Evolutionary conservation across 2,329 filamentous ascomycete genomes (phyloP), one percentile per base, ranked within the genome.

Genomic region (Furcasterigmium furcatum): DNA sequence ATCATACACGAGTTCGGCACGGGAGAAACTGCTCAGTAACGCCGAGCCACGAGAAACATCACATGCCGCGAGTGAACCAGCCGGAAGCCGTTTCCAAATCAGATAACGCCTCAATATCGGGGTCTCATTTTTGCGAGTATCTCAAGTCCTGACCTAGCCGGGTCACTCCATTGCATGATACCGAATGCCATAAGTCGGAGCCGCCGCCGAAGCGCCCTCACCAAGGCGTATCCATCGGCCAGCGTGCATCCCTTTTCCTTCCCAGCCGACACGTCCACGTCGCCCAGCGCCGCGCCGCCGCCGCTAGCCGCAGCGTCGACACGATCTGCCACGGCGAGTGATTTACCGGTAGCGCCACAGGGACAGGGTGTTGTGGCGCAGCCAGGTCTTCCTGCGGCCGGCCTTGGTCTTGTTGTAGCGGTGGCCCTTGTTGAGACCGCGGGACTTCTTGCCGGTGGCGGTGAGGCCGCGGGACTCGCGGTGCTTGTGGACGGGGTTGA

Each of bases 401-500:
- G 91, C 88, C 62, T 80, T 82, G 74, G 94, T 99, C 84, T 99
- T 96, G 90, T 92, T 96, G 91, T 89, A 99, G 69, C 87, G 84
- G 80, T 97, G 92, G 65, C 94, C 94, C 85, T 96, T 96, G 87
- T 94, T 94, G 79, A 99, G 87, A 79, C 95, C 94, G 75, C 94
- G 91, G 67, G 90, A 96, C 82, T 95, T 95, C 91, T 99, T 99
- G 85, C 94, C 94, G 60, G 92, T 97, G 66, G 92, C 86, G 63
- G 94, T 99, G 63, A 99, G 90, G 67, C 94, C 95, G 74, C 94
- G 91, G 66, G 83, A 77, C 84, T 99, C 94, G 80, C 94, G 94
- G 86, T 97, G 94, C 91, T 99, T 99, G 90, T 99, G 94, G 67
- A 99, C 95, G 63, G 94, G 88, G 80, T 95, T 95, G 79, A 92